phyloP scores from a whole-genome alignment of 345 rosid species.

The Ceriops tagal region DNA sequence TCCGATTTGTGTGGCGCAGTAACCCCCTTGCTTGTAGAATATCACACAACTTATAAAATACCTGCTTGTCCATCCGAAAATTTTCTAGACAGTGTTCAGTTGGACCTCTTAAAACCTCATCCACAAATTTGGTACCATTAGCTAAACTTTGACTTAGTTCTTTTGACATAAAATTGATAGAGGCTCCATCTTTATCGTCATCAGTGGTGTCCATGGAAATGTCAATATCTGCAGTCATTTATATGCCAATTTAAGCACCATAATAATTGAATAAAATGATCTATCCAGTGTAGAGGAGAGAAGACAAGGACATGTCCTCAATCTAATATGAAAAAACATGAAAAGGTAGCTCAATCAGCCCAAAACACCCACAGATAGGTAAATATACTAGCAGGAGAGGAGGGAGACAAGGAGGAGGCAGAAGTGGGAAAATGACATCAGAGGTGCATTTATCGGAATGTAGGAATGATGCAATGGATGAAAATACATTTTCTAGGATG shows the following conservation, averaged over 20 bases:
- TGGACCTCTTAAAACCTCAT: constrained; percentile 67
- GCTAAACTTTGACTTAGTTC: constrained; percentile 36
- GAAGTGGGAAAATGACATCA: too few relatives aligned
- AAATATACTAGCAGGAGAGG: too few relatives aligned
- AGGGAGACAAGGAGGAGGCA: too few relatives aligned
- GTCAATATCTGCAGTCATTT: constrained; percentile 23
- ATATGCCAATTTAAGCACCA: neutral
- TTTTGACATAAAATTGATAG: constrained; percentile 37
- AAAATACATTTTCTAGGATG: too few relatives aligned
- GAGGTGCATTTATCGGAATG: too few relatives aligned
- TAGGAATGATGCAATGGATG: too few relatives aligned
- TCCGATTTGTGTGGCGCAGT: constrained; percentile 81
- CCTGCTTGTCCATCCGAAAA: constrained; percentile 87
- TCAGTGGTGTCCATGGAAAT: constrained; percentile 55
- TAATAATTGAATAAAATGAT: neutral
- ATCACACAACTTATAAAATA: constrained; percentile 77
- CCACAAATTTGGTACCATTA: constrained; percentile 63
- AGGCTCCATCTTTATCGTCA: constrained; percentile 50
- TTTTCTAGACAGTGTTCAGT: constrained; percentile 62
- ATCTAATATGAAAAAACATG: too few relatives aligned
- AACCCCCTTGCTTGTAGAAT: constrained; percentile 68
- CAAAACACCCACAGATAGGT: too few relatives aligned
- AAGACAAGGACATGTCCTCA: too few relatives aligned
- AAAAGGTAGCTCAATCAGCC: too few relatives aligned
- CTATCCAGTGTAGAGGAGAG: neutral